These are phyloP conservation scores for Primulina huaijiensis DNA, from an alignment of 257 asterid species.

Conservation along the genomic window DNA sequence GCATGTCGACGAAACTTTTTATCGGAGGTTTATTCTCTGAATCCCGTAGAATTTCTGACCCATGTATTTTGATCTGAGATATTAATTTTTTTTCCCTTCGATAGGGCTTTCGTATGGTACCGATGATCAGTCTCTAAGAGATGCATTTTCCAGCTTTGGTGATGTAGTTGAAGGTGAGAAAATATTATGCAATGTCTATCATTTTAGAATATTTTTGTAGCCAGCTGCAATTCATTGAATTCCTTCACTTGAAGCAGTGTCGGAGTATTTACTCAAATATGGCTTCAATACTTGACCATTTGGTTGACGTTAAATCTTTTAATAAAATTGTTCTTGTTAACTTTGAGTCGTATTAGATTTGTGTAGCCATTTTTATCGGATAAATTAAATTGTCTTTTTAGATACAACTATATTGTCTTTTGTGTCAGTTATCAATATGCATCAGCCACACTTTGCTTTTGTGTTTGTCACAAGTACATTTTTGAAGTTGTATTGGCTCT, in stretches of 20 bases:
- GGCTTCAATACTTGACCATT: not conserved
- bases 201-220: not conserved
- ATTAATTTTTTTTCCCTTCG: not conserved
- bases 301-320: not conserved
- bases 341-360: not conserved
- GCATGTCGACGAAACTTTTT: constrained; percentile 77
- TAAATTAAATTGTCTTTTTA: not conserved
- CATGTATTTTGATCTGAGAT: not conserved
- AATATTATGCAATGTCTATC: not conserved
- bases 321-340: not conserved
- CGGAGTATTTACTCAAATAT: not conserved
- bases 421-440: not conserved
- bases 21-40: constrained; percentile 50
- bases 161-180: constrained; percentile 45
- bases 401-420: not conserved
- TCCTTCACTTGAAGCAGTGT: not conserved
- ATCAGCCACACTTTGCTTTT: not conserved
- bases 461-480: not conserved
- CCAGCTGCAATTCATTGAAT: not conserved
- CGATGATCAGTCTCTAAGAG: constrained; percentile 52
- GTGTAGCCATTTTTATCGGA: not conserved
- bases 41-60: not conserved
- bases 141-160: constrained; percentile 73
- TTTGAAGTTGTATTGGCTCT: too few species aligned
- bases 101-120: constrained; percentile 76